A percentile compares a stretch with the other conserved stretches of the same genome.
Evolutionary conservation across 176 grass and related monocot genomes (phyloP).

Genomic region (Ensete glaucum): DNA sequence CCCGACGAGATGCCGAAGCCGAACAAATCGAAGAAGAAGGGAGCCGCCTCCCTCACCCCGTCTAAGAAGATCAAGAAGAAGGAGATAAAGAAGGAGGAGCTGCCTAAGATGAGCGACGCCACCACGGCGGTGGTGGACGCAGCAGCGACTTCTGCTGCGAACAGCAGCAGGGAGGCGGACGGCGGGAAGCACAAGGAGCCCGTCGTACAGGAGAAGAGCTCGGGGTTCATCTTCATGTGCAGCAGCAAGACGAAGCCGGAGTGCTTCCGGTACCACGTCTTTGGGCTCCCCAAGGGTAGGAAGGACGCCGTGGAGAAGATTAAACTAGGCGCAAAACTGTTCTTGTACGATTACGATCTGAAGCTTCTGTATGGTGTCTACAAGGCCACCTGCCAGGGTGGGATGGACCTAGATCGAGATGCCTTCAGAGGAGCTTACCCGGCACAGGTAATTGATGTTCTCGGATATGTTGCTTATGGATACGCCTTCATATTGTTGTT

Average conservation of each 20-base stretch:
- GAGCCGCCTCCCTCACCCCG: neutral
- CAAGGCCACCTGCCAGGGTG: constrained; percentile 39
- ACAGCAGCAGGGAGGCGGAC: neutral
- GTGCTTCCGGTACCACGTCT: constrained; percentile 43
- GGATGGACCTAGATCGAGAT: constrained; percentile 34
- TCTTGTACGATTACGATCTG: constrained; percentile 76
- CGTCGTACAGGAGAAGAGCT: constrained; percentile 12
- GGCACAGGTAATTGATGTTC: constrained; percentile 43
- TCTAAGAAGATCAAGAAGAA: neutral
- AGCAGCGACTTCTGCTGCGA: neutral
- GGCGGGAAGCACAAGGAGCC: neutral
- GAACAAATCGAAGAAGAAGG: neutral
- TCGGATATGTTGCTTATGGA: neutral
- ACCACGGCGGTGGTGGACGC: neutral
- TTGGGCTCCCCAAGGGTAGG: constrained; percentile 50
- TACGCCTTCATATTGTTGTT: too few relatives aligned
- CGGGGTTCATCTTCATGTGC: constrained; percentile 76
- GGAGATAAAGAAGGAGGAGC: neutral
- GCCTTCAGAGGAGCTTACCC: constrained; percentile 52
- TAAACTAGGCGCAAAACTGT: constrained; percentile 36
- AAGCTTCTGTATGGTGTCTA: constrained; percentile 71
- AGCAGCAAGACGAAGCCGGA: constrained; percentile 56
- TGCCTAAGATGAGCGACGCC: neutral
- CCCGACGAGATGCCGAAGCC: neutral
- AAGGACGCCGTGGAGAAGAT: constrained; percentile 44